Conservation (phyloP, 2,329 filamentous ascomycete genomes). For the Colletotrichum melonis region DNA sequence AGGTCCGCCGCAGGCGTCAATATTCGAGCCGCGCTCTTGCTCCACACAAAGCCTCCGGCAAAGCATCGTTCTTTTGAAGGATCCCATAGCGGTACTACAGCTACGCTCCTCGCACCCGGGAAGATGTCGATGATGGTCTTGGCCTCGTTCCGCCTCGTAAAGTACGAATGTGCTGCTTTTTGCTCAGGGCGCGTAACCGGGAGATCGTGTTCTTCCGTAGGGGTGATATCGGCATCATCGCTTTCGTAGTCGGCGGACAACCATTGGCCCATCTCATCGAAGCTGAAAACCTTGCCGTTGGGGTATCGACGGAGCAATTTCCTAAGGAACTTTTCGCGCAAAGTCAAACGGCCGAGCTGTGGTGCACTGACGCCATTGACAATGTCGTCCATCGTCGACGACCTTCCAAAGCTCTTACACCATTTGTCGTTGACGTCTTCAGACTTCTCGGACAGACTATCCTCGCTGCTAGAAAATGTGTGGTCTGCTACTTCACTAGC, state of each 20-base stretch:
- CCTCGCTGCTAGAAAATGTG: conserved; percentile 39
- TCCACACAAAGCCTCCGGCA: conserved; percentile 54
- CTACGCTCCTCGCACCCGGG: conserved; percentile 49
- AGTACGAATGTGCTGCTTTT: conserved; percentile 23
- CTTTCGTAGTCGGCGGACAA: conserved; percentile 43
- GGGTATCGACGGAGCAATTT: conserved; percentile 58
- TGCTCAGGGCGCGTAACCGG: not conserved
- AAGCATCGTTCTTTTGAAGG: conserved; percentile 48
- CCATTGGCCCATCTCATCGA: conserved; percentile 50
- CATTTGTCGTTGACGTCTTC: conserved; percentile 23
- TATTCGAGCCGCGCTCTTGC: conserved; percentile 44
- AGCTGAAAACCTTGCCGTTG: conserved; percentile 59
- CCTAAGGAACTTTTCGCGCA: conserved; percentile 54
- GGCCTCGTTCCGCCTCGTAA: conserved; percentile 42
- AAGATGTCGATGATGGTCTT: conserved; percentile 50
- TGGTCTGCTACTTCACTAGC: conserved; percentile 34
- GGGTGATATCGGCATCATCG: conserved; percentile 23
- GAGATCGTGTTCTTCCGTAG: conserved; percentile 28
- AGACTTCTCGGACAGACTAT: conserved; percentile 25
- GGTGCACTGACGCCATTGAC: conserved; percentile 44
- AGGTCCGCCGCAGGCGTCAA: conserved; percentile 39
- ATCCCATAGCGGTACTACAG: conserved; percentile 52
- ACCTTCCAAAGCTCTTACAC: conserved; percentile 53
- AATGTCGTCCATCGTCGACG: conserved; percentile 43
- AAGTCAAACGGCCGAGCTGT: conserved; percentile 31